phyloP scores from a whole-genome alignment of 163 green algal species.

The Smithsoniella earleae region DNA sequence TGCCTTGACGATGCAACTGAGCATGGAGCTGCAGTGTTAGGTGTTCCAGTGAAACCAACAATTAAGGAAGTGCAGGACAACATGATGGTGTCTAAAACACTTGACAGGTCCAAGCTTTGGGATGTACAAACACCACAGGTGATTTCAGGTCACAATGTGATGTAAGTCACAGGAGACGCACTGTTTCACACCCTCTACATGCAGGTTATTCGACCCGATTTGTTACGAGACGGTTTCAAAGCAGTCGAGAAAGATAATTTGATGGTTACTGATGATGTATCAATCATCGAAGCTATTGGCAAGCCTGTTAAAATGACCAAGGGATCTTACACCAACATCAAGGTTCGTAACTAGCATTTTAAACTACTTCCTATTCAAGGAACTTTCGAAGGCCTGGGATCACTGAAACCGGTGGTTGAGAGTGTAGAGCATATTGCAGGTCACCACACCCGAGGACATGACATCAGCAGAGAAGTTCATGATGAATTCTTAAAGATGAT shows the following conservation, averaged over 20 bases:
- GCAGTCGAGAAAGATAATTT: slow-evolving; percentile 60
- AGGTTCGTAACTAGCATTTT: slow-evolving; percentile 45
- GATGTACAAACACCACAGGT: slow-evolving; percentile 97
- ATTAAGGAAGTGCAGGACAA: slow-evolving; percentile 87
- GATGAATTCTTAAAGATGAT: too few species aligned
- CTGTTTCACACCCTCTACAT: neutral
- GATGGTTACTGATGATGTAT: slow-evolving; percentile 97
- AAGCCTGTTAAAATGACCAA: slow-evolving; percentile 79
- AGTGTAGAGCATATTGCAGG: slow-evolving; percentile 33
- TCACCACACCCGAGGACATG: slow-evolving; percentile 93
- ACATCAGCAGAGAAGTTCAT: slow-evolving; percentile 78
- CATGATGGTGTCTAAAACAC: slow-evolving; percentile 71
- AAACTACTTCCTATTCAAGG: neutral
- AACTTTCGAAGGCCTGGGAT: too few species aligned
- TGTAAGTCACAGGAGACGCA: neutral
- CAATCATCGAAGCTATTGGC: slow-evolving; percentile 90
- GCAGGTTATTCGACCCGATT: slow-evolving; percentile 73
- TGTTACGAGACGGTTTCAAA: slow-evolving; percentile 80
- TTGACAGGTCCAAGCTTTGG: slow-evolving; percentile 80
- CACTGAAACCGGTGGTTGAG: too few species aligned
- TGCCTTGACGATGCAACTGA: slow-evolving; percentile 21
- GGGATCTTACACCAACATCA: slow-evolving; percentile 96
- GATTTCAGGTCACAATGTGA: neutral
- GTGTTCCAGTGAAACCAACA: slow-evolving; percentile 90
- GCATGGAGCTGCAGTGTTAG: slow-evolving; percentile 86